Conservation (phyloP, 345 rosid species). For the Salix dunnii region DNA sequence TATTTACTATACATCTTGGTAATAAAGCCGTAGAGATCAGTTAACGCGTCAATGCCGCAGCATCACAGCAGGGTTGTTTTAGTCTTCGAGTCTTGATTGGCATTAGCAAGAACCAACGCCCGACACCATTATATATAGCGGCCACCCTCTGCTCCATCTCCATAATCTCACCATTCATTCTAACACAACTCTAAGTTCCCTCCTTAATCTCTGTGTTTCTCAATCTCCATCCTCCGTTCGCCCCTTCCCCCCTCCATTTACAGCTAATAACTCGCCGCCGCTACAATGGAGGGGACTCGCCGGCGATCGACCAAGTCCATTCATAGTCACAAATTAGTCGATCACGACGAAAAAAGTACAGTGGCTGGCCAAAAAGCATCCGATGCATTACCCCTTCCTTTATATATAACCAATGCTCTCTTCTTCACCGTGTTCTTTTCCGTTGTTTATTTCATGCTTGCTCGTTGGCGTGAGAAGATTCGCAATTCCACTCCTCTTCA, state of each 20-base stretch:
- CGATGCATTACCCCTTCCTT: constrained; percentile 15
- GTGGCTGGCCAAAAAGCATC: neutral
- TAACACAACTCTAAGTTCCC: neutral
- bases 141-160: neutral
- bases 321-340: neutral
- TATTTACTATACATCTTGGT: no score
- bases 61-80: no score
- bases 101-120: no score
- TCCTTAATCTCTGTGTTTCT: neutral
- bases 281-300: constrained; percentile 26
- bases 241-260: neutral
- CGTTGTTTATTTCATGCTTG: constrained; percentile 35
- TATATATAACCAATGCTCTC: constrained; percentile 28
- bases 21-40: no score
- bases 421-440: constrained; percentile 36
- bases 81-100: no score
- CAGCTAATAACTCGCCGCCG: neutral
- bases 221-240: neutral
- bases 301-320: constrained; percentile 17
- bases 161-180: neutral
- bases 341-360: neutral
- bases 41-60: no score
- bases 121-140: no score
- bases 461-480: constrained; percentile 44
- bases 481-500: constrained; percentile 39